phyloP scores from a whole-genome alignment of 164 flowering plant species.

The Nelumbo lutea region DNA sequence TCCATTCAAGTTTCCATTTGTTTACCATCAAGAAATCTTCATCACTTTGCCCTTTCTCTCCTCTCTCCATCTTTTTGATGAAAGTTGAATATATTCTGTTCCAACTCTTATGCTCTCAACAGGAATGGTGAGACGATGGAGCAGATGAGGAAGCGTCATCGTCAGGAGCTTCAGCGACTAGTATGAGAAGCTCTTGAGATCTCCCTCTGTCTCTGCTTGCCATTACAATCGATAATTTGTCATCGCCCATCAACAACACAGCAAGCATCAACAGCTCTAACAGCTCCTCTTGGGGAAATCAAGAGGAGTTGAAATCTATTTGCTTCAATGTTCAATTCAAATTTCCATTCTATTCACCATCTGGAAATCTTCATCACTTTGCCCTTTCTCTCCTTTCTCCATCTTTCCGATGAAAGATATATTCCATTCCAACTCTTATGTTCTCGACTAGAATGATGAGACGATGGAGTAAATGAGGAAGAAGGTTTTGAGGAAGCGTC shows the following conservation, averaged over 20 bases:
- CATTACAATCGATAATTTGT: conserved; percentile 49
- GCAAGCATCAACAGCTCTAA: neutral
- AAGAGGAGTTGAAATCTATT: no score
- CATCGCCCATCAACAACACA: conserved; percentile 56
- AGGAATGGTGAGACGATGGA: conserved; percentile 61
- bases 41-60: no score
- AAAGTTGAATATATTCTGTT: no score
- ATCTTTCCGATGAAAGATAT: no score
- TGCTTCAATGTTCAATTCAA: no score
- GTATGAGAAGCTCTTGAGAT: conserved; percentile 88
- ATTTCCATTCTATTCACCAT: no score
- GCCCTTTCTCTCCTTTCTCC: no score
- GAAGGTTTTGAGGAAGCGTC: conserved; percentile 52
- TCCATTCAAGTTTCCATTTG: no score
- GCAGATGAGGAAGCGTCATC: conserved; percentile 41
- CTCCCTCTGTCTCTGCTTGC: conserved; percentile 51
- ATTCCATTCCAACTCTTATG: no score
- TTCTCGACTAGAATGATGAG: conserved; percentile 74
- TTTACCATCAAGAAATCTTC: no score
- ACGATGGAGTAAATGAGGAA: conserved; percentile 44
- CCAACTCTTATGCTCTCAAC: conserved; percentile 42
- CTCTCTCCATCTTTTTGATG: no score
- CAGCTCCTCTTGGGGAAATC: neutral
- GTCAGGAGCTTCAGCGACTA: conserved; percentile 57
- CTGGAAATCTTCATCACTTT: no score